Evolutionary conservation across 1,139 yeast species (phyloP).

Genomic region (Yarrowia galli): DNA sequence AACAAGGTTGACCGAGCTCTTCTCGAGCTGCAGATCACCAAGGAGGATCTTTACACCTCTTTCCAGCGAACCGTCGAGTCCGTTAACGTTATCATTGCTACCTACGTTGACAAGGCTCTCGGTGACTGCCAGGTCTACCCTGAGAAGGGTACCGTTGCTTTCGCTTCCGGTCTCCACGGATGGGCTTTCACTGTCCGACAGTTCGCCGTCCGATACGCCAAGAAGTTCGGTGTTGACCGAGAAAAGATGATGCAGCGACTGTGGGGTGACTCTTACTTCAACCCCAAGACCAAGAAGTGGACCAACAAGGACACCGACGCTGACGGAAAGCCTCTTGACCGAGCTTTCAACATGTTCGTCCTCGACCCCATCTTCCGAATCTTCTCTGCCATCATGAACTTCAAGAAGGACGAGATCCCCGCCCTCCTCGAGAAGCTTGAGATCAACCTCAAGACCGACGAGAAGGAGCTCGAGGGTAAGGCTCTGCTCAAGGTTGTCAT

Average conservation of each 20-base stretch:
- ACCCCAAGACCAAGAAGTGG: slow-evolving; percentile 99
- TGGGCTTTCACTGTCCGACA: slow-evolving; percentile 99
- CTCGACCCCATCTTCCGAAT: slow-evolving; percentile 99
- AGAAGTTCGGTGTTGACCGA: slow-evolving; percentile 99
- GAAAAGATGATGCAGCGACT: slow-evolving; percentile 98
- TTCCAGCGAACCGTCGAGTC: slow-evolving; percentile 99
- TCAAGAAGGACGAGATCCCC: slow-evolving; percentile 96
- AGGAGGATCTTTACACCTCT: slow-evolving; percentile 98
- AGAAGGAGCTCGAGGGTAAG: slow-evolving; percentile 98
- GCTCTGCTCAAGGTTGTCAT: slow-evolving; percentile 97
- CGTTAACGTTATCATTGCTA: slow-evolving; percentile 96
- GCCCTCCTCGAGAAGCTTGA: slow-evolving; percentile 90
- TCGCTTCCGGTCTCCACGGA: slow-evolving; percentile 99
- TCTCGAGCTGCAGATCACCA: slow-evolving; percentile 97
- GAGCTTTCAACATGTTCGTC: slow-evolving; percentile 99
- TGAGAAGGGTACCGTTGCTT: slow-evolving; percentile 98
- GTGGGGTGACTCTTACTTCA: slow-evolving; percentile 99
- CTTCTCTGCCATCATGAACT: slow-evolving; percentile 94
- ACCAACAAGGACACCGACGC: slow-evolving; percentile 95
- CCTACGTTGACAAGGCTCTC: slow-evolving; percentile 86
- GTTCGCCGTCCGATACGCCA: slow-evolving; percentile 97
- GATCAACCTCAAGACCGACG: slow-evolving; percentile 87
- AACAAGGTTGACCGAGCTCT: slow-evolving; percentile 99
- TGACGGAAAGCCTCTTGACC: slow-evolving; percentile 92
- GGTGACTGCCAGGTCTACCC: slow-evolving; percentile 99